Evolutionary conservation across 2,329 filamentous ascomycete genomes (phyloP), one percentile per base, ranked within the genome.

Genomic region (Beauveria asiatica): DNA sequence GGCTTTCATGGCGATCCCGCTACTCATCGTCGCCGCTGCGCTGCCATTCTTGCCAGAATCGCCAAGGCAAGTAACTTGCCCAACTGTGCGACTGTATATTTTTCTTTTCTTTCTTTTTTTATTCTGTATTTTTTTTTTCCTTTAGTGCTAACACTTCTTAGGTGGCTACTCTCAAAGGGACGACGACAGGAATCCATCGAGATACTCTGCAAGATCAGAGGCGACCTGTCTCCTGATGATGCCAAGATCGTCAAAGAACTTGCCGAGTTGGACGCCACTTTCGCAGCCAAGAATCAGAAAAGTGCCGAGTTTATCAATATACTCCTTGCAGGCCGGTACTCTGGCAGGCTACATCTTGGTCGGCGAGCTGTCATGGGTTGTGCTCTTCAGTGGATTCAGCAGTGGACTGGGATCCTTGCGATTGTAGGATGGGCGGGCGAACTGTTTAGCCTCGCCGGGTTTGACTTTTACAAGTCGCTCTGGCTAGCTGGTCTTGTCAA

Each of bases 401-500:
- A 75, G 61, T 77, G 74, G 75, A 75, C 74, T 13, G 75, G 75
- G 60, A 76, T 77, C 61, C 69, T 75, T 5, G 73, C 73, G 55
- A 74, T 77, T 42, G 74, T 73, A 5, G 70, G 70, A 13, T 76
- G 74, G 72, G 61, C 67, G 0, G 62, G 63, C 3, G 63, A 58
- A 8, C 39, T 68, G 10, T 67, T 68, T 51, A 59, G 57, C 42
- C 61, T 67, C 5, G 67, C 67, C 3, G 67, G 67, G 2, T 68
- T 67, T 53, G 65, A 66, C 55, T 10, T 59, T 8, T 64, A 65
- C 52, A 67, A 67, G 42, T 64, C 65, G 11, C 62, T 67, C 3
- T 67, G 79, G 41, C 74, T 82, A 10, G 75, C 79, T 1, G 80
- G 80, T 6, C 75, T 78, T 6, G 67, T 80, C 17, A 82, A 81